Evolutionary conservation across 176 grass and related monocot species (phyloP).

Genomic region (Juncus inflexus): DNA sequence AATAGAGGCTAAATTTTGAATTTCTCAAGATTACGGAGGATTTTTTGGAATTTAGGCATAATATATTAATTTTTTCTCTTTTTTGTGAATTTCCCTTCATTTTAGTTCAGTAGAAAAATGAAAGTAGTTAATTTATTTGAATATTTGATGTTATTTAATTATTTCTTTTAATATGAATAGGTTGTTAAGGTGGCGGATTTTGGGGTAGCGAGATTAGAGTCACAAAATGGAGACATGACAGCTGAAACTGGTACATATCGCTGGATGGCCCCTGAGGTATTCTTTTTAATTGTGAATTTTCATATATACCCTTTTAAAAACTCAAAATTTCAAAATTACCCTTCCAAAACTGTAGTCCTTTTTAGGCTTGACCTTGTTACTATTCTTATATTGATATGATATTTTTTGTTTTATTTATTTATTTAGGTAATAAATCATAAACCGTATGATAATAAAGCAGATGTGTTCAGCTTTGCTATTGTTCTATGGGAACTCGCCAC

Average conservation of each 20-base stretch:
- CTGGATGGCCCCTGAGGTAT: slow-evolving; percentile 99
- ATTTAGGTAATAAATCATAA: slow-evolving; percentile 91
- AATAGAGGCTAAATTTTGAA: too few species aligned
- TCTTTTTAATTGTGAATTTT: slow-evolving; percentile 9
- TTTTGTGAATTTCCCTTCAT: not conserved
- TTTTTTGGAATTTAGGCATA: too few species aligned
- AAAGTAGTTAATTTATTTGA: too few species aligned
- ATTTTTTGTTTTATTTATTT: slow-evolving; percentile 3
- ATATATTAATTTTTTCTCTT: slow-evolving; percentile 8
- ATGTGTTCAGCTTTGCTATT: slow-evolving; percentile 93
- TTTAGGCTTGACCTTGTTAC: not conserved
- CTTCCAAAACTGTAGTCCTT: not conserved
- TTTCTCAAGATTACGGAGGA: too few species aligned
- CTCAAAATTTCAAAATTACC: not conserved
- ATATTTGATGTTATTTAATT: slow-evolving; percentile 12
- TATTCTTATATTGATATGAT: slow-evolving; percentile 1
- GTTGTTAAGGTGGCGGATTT: slow-evolving; percentile 93
- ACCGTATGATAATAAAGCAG: slow-evolving; percentile 76
- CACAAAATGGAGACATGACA: slow-evolving; percentile 80
- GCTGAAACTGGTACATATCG: slow-evolving; percentile 97
- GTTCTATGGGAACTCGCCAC: slow-evolving; percentile 87
- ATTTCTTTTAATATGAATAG: slow-evolving; percentile 31
- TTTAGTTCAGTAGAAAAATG: too few species aligned
- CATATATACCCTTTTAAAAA: slow-evolving; percentile 8
- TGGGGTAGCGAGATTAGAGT: slow-evolving; percentile 68